Evolutionary conservation across 208 protist species (phyloP).

Genomic region (Wallacemonas sp.): DNA sequence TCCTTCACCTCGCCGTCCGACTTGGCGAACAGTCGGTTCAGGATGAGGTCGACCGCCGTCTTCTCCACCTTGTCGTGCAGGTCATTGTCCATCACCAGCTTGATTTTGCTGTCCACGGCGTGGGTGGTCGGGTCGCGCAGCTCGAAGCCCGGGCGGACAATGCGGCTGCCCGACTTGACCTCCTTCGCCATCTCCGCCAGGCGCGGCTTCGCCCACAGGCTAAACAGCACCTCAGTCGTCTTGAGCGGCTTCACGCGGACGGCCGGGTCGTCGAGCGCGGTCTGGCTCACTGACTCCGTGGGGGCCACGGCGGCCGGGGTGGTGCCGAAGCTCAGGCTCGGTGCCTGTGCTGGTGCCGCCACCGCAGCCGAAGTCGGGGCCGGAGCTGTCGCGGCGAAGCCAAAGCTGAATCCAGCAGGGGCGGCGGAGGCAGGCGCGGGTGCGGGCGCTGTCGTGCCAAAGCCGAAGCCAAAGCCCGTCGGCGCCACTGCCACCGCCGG

Average conservation of each 20-base stretch:
- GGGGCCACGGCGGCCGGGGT: constrained; percentile 1
- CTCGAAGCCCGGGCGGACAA: constrained; percentile 69
- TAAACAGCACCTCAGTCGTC: constrained; percentile 72
- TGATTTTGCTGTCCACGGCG: constrained; percentile 36
- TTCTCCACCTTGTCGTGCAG: constrained; percentile 62
- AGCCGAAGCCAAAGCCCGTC: constrained; percentile 38
- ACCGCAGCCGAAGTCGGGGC: not conserved
- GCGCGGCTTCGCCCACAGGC: constrained; percentile 70
- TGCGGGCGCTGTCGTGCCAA: constrained; percentile 21
- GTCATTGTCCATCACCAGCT: constrained; percentile 91
- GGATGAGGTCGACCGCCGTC: constrained; percentile 48
- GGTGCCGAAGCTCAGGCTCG: constrained; percentile 23
- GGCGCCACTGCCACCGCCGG: not conserved
- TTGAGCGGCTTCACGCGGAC: constrained; percentile 50
- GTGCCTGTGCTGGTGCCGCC: not conserved
- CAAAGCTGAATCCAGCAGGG: constrained; percentile 4
- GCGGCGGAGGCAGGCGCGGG: constrained; percentile 1
- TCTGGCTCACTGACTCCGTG: not conserved
- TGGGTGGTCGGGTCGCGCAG: constrained; percentile 26
- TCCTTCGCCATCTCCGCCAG: constrained; percentile 63
- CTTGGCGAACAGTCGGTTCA: constrained; percentile 85
- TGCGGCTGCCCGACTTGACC: constrained; percentile 80
- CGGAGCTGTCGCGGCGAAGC: not conserved
- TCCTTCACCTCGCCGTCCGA: constrained; percentile 39
- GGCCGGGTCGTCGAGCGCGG: constrained; percentile 5